Conservation (phyloP, 352 stramenopile species). For the Poterioochromonas sp. region DNA sequence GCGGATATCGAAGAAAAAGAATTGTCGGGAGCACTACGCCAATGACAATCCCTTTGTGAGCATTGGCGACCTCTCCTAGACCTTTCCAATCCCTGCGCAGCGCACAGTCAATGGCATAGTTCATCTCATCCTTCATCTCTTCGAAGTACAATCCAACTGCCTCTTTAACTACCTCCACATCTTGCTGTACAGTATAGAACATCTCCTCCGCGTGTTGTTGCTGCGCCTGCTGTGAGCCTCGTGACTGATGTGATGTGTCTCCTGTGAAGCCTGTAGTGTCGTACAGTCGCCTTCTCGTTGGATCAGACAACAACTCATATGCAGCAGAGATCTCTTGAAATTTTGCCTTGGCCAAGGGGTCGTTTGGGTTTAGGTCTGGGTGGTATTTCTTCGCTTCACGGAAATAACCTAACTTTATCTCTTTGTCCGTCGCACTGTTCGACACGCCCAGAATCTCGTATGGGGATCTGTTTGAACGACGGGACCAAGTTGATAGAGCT, state of each 20-base stretch:
- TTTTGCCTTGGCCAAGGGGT: neutral
- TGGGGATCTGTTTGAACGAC: too few species aligned
- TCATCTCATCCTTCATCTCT: slow-evolving; percentile 35
- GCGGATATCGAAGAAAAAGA: slow-evolving; percentile 35
- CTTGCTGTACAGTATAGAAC: slow-evolving; percentile 33
- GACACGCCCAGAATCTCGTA: neutral
- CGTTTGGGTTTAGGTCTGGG: slow-evolving; percentile 39
- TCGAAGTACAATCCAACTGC: slow-evolving; percentile 14
- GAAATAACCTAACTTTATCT: slow-evolving; percentile 40
- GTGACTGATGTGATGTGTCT: neutral
- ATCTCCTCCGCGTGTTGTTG: slow-evolving; percentile 35
- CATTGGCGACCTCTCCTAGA: neutral
- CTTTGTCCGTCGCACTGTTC: slow-evolving; percentile 7
- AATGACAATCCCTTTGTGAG: slow-evolving; percentile 34
- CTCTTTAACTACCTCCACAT: slow-evolving; percentile 35
- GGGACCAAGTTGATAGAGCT: too few species aligned
- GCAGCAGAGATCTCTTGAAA: slow-evolving; percentile 35
- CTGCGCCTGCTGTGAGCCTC: neutral
- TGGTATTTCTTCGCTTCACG: slow-evolving; percentile 36
- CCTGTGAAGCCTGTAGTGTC: slow-evolving; percentile 29
- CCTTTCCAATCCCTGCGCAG: neutral
- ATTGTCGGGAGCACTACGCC: slow-evolving; percentile 33
- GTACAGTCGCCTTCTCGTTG: slow-evolving; percentile 21
- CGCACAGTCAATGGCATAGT: neutral
- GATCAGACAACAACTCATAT: slow-evolving; percentile 36